Evolutionary conservation across 768 basidiomycete species (phyloP), one percentile per base, ranked within the genome.

Genomic region (Amanita pallidorosea): DNA sequence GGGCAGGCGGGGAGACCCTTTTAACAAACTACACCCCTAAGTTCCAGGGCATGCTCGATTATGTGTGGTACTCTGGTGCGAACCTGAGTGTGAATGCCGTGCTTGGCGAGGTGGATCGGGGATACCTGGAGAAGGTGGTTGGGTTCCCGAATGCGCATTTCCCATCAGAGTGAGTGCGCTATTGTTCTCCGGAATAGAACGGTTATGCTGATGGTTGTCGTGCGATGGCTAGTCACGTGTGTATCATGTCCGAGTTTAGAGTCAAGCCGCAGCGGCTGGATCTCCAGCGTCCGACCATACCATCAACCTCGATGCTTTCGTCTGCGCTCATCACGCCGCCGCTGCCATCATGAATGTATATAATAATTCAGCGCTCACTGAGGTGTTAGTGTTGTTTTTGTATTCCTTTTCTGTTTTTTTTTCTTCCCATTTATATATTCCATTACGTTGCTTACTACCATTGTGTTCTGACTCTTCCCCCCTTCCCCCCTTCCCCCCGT

Each of bases 61-160:
- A 98, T 63, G 77, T 99, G 60, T 99, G 92, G 88, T 93, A 89
- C 65, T 79, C 85, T 53, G 76, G 80, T 0, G 69, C 73, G 45
- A 89, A 80, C 53, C 57, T 98, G 45, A 73, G 77, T 8, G 81
- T 88, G 23, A 92, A 84, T 54, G 82, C 83, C 18, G 80, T 95
- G n/a, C 71, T 98, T 40, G 88, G 88, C 12, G 90, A 87, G 64
- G 83, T 97, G 53, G 93, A 97, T 63, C 75, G 73, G 58, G 63
- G 63, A 22, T 99, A 99, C 70, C 63, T 97, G 63, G 81, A 85
- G 56, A 90, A 90, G 70, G 81, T 81, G 15, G 95, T 97, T 41
- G 96, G 96, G 34, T 98, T 98, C 75, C 96, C 96, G 25, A 94
- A 97, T 65, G 80, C 83, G 2, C 91, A 97, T 63, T 96, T 93